These are phyloP conservation scores for Voacanga thouarsii DNA, from an alignment of 257 asterid genomes.

Conservation along the genomic window DNA sequence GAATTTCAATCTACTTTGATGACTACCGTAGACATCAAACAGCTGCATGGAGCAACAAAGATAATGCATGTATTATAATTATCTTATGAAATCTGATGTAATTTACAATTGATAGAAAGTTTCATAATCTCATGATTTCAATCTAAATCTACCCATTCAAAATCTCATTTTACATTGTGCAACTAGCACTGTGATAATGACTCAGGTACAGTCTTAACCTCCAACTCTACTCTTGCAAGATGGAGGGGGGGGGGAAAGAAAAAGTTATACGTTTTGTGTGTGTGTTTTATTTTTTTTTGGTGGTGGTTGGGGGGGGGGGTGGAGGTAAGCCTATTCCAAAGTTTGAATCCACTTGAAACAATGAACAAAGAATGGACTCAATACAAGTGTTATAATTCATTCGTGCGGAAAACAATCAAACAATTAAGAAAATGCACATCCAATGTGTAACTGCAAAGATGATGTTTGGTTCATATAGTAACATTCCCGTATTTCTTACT, in stretches of 20 bases:
- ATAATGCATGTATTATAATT: neutral
- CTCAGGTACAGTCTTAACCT: neutral
- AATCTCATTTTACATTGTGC: neutral
- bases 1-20: neutral
- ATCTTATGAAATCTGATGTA: neutral
- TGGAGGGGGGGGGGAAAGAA: neutral
- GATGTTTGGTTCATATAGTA: neutral
- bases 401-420: neutral
- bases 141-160: neutral
- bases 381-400: neutral
- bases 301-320: too few species aligned
- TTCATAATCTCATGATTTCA: neutral
- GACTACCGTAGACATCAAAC: neutral
- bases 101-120: neutral
- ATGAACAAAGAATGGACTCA: neutral
- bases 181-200: neutral
- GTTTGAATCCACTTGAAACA: neutral
- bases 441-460: neutral
- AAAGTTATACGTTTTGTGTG: too few species aligned
- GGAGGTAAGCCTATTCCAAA: neutral
- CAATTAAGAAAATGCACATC: neutral
- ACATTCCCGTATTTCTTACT: neutral
- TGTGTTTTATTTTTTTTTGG: too few species aligned
- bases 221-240: neutral
- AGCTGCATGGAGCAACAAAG: neutral